Base-by-base conservation (phyloP, 2,329 filamentous ascomycete genomes). In the Beauveria varroae region DNA sequence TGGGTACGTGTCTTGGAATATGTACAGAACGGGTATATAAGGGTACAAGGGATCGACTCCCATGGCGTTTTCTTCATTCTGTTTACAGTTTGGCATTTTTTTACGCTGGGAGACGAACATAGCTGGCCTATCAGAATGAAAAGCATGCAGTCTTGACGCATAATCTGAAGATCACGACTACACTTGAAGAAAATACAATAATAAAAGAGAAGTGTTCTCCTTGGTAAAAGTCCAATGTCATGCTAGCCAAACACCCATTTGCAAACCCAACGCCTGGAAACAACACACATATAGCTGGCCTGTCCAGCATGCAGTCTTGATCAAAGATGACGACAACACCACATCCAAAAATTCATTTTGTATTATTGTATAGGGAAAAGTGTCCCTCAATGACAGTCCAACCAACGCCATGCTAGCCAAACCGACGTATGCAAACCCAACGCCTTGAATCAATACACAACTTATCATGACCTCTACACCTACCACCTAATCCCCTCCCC, bases 61-160 rank as follows among this genome's bases (percentile, higher is more conserved):
- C 64, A 64, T 57, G 69, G 70, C 70, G 70, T 60, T 53, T 53
- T 40, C 30, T 18, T 52, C 34, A 34, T 37, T n/a, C 18, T 51
- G 7, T 34, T 16, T 22, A 22, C n/a, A 34, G 10, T 16, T 44
- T 7, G 6, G 22, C 28, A 26, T 50, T 4, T 4, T 59, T 8
- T 50, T 20, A 47, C 4, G 43, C 43, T 47, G n/a, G 49, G 37
- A 53, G 47, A 59, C 40, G 18, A 44, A 26, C 20, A 54, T 46
- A 47, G 57, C 50, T 44, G 49, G 49, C 30, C 41, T 60, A 52
- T 47, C 57, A 59, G 41, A 58, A 58, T 58, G 46, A 30, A 40
- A 43, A 47, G 54, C 22, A 41, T 41, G n/a, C 44, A 40, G 28
- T 40, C 44, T 41, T 34, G 22, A 41, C 14, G 44, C 43, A 57